Conservation (phyloP, 2,329 filamentous ascomycete genomes). For the Talaromyces sp. region DNA sequence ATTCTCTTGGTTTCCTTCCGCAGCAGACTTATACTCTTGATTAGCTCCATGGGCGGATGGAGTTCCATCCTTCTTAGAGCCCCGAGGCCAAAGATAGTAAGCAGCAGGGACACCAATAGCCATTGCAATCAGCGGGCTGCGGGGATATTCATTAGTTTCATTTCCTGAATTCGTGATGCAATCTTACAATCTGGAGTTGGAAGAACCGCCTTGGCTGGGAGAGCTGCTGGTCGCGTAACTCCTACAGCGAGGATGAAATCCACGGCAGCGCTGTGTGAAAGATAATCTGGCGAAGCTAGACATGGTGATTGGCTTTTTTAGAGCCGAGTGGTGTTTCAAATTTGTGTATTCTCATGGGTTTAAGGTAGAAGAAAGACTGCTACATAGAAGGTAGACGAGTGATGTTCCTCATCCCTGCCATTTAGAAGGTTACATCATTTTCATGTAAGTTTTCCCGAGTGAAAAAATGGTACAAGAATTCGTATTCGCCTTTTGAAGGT, state of each 20-base stretch:
- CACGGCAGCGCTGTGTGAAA: neutral
- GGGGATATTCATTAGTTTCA: neutral
- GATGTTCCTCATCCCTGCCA: neutral
- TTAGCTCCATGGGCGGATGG: conserved; percentile 3
- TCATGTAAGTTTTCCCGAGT: neutral
- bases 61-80: too few relatives aligned
- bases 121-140: neutral
- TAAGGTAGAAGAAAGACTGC: too few relatives aligned
- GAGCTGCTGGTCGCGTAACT: neutral
- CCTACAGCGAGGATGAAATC: neutral
- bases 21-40: conserved; percentile 6
- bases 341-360: too few relatives aligned
- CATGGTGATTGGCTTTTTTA: neutral
- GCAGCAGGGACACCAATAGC: neutral
- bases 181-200: neutral
- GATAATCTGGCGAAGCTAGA: neutral
- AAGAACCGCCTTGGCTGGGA: neutral
- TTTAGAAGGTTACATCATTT: neutral
- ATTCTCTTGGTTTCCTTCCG: conserved; percentile 3
- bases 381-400: too few relatives aligned
- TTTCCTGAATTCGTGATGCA: too few relatives aligned
- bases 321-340: too few relatives aligned
- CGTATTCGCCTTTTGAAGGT: neutral
- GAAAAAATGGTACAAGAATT: neutral
- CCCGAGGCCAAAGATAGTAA: neutral